A percentile compares a stretch with the other conserved stretches of the same genome.
Evolutionary conservation across 805 yeast species (phyloP).

Genomic region (Nematodospora valgi): DNA sequence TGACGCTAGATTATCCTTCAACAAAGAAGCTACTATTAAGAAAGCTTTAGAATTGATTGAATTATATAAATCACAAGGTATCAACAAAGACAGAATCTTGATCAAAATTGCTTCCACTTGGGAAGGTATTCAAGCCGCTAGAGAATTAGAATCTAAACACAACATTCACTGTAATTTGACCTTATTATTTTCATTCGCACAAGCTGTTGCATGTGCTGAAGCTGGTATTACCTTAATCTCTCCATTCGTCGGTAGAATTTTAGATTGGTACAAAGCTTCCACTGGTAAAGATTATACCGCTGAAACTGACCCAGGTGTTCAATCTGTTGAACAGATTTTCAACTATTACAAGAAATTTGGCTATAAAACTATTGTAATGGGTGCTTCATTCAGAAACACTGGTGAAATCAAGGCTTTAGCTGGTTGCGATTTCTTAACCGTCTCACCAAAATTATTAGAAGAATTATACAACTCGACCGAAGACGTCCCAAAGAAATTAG

Average conservation of each 20-base stretch:
- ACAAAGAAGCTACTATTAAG: conserved; percentile 88
- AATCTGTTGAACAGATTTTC: conserved; percentile 82
- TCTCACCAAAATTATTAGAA: conserved; percentile 89
- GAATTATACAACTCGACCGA: conserved; percentile 76
- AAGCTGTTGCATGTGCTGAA: conserved; percentile 99
- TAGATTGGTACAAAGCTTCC: conserved; percentile 95
- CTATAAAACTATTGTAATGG: conserved; percentile 98
- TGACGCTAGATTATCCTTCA: conserved; percentile 96
- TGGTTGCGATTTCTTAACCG: conserved; percentile 95
- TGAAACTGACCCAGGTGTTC: conserved; percentile 93
- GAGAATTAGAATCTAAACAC: conserved; percentile 86
- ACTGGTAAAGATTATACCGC: conserved; percentile 84
- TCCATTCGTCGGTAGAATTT: conserved; percentile 98
- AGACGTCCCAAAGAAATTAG: conserved; percentile 77
- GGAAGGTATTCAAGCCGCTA: conserved; percentile 99
- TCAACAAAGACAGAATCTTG: conserved; percentile 82
- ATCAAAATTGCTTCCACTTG: conserved; percentile 97
- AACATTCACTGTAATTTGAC: conserved; percentile 95
- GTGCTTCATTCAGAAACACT: conserved; percentile 98
- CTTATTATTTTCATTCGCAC: conserved; percentile 87
- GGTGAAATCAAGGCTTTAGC: conserved; percentile 96
- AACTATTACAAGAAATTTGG: conserved; percentile 97
- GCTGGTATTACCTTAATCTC: conserved; percentile 94
- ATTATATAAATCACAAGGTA: conserved; percentile 81
- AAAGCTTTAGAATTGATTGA: conserved; percentile 91